Percentiles rank a stretch among this genome's conserved stretches.
Evolutionary conservation across 169 alveolate genomes (phyloP).

Genomic region (Nephromyces sp.): DNA sequence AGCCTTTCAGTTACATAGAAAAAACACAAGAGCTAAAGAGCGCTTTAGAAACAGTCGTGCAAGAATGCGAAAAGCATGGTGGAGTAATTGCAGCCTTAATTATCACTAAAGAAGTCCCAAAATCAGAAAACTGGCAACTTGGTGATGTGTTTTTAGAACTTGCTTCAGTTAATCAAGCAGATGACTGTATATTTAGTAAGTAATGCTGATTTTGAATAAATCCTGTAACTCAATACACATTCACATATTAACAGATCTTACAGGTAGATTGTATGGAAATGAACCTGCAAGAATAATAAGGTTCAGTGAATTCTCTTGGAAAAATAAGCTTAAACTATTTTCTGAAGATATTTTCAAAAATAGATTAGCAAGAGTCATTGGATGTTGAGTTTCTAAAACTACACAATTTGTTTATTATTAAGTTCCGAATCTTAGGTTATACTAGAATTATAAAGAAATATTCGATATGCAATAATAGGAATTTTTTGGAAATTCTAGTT

Average conservation of each 20-base stretch:
- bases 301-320: slow-evolving; percentile 21
- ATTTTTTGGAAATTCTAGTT: no score
- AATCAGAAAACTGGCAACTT: background rate
- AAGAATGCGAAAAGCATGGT: slow-evolving; percentile 12
- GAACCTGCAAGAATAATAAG: slow-evolving; percentile 21
- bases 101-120: slow-evolving; percentile 8
- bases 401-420: no score
- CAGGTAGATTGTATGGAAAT: slow-evolving; percentile 28
- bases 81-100: slow-evolving; percentile 21
- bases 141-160: slow-evolving; percentile 18
- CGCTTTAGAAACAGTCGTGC: background rate
- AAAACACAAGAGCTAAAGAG: slow-evolving; percentile 4
- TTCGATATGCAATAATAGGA: no score
- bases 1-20: slow-evolving; percentile 6
- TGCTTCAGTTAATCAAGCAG: slow-evolving; percentile 22
- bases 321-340: slow-evolving; percentile 14
- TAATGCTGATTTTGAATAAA: no score
- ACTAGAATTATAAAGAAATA: no score
- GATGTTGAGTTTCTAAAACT: no score
- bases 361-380: no score
- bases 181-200: slow-evolving; percentile 13
- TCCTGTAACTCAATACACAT: no score
- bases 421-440: no score
- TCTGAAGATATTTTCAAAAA: background rate
- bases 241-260: background rate